Evolutionary conservation across 2,329 filamentous ascomycete genomes (phyloP).

Genomic region (Dactylonectria macrodidyma): DNA sequence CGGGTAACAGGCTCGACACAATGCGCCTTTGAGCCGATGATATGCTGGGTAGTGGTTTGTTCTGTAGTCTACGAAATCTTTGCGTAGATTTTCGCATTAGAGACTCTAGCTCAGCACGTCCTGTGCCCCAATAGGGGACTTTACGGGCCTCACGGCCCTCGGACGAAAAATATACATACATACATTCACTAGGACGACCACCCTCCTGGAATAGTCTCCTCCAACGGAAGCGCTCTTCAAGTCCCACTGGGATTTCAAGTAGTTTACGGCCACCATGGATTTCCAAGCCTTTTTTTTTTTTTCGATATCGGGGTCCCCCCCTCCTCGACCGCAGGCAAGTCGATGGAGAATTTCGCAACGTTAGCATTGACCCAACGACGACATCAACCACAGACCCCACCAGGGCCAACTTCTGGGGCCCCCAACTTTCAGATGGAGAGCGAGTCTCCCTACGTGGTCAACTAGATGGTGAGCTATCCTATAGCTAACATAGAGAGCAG

Average conservation of each 20-base stretch:
- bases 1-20: too few relatives aligned
- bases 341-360: slow-evolving; percentile 10
- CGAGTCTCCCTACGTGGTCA: slow-evolving; percentile 32
- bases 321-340: slow-evolving; percentile 22
- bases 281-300: slow-evolving; percentile 43
- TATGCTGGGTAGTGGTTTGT: too few relatives aligned
- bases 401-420: slow-evolving; percentile 52
- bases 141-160: too few relatives aligned
- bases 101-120: too few relatives aligned
- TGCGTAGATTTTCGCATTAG: too few relatives aligned
- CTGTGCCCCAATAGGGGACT: too few relatives aligned
- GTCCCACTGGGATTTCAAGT: slow-evolving; percentile 25
- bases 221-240: slow-evolving; percentile 28
- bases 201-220: slow-evolving; percentile 38
- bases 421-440: slow-evolving; percentile 53
- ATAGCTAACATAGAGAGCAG: slow-evolving; percentile 35
- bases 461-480: not conserved
- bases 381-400: slow-evolving; percentile 44
- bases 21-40: too few relatives aligned
- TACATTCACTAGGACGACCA: slow-evolving; percentile 39
- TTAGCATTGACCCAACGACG: slow-evolving; percentile 23
- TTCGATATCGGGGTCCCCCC: slow-evolving; percentile 35
- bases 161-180: too few relatives aligned
- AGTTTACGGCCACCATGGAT: slow-evolving; percentile 36
- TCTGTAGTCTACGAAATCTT: too few relatives aligned